Percentiles rank a stretch among this genome's conserved stretches.
phyloP scores from a whole-genome alignment of 2,329 filamentous ascomycete genomes.

The Chalaropsis ovoidea region DNA sequence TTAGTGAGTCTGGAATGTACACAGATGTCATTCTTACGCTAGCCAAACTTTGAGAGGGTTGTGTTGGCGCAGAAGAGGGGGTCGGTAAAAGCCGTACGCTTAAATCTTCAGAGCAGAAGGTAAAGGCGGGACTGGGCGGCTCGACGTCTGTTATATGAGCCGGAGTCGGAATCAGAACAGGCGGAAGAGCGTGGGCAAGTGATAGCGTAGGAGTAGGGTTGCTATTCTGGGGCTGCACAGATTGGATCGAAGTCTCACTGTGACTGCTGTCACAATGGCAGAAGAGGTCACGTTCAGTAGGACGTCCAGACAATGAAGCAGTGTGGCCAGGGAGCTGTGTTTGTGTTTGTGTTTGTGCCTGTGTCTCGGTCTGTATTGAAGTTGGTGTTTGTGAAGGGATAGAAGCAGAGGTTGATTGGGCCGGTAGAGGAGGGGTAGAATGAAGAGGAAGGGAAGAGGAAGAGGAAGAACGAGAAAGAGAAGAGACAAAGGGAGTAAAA shows the following conservation, averaged over 20 bases:
- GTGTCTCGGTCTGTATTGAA: conserved; percentile 18
- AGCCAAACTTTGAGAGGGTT: conserved; percentile 11
- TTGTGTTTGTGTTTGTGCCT: conserved; percentile 18
- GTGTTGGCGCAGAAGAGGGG: conserved; percentile 10
- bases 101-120: conserved; percentile 22
- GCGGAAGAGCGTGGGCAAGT: background rate
- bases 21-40: conserved; percentile 5
- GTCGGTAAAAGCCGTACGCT: background rate
- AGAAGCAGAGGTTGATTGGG: background rate
- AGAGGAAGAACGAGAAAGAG: background rate
- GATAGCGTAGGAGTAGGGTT: background rate
- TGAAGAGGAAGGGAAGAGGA: background rate
- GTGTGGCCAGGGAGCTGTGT: conserved; percentile 3
- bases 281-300: conserved; percentile 8
- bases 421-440: background rate
- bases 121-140: conserved; percentile 21
- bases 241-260: conserved; percentile 14
- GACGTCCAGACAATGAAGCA: background rate
- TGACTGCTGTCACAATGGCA: conserved; percentile 13
- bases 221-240: conserved; percentile 6
- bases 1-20: conserved; percentile 10
- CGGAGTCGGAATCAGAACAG: background rate
- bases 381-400: background rate
- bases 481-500: background rate
- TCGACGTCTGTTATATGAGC: conserved; percentile 4